These are phyloP conservation scores for Metschnikowia rubicola DNA, from an alignment of 805 yeast genomes.

Conservation along the genomic window DNA sequence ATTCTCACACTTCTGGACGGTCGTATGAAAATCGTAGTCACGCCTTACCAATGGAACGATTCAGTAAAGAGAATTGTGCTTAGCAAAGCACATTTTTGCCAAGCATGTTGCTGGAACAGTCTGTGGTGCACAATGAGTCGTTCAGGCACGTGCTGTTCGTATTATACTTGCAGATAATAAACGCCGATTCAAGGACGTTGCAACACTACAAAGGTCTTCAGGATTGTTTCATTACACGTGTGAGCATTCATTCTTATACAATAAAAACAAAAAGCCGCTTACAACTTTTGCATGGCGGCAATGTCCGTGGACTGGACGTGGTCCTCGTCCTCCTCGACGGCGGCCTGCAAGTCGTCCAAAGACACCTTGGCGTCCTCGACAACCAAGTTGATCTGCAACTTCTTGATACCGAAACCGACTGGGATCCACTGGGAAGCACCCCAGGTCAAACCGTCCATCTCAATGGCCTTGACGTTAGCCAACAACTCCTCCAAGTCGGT, in stretches of 20 bases:
- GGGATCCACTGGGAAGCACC: constrained; percentile 97
- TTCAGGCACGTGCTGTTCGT: no score
- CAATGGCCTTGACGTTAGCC: constrained; percentile 80
- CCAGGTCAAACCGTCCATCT: constrained; percentile 93
- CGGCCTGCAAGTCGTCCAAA: constrained; percentile 78
- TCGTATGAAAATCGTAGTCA: no score
- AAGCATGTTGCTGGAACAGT: no score
- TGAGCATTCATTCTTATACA: constrained; percentile 22
- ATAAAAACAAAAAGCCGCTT: constrained; percentile 33
- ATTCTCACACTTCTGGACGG: no score
- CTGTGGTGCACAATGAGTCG: no score
- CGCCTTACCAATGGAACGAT: no score
- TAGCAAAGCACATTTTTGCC: no score
- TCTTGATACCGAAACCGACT: constrained; percentile 99
- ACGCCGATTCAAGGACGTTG: no score
- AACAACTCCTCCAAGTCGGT: constrained; percentile 88
- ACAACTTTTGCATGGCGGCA: constrained; percentile 98
- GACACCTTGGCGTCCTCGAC: constrained; percentile 97
- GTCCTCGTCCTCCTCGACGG: constrained; percentile 90
- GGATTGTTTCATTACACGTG: constrained; percentile 2
- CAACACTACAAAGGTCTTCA: neutral
- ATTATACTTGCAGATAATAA: no score
- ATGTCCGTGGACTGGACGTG: constrained; percentile 98
- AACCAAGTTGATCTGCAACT: constrained; percentile 97
- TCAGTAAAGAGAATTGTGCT: no score